phyloP scores from a whole-genome alignment of 768 basidiomycete genomes.

The Suillus paluster region DNA sequence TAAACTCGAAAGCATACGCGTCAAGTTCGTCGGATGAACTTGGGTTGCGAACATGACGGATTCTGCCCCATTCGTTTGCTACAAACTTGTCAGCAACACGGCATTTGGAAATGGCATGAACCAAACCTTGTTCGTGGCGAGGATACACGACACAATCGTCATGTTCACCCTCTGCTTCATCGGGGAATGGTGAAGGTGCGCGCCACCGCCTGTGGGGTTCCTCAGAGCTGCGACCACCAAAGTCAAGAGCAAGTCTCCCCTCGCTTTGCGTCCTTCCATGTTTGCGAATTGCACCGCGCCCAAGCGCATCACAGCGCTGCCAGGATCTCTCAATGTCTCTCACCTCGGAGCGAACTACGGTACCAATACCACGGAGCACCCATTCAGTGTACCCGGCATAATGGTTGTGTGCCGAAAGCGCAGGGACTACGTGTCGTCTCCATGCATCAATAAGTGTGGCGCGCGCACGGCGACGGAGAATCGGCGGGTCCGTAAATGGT shows the following conservation, averaged over 20 bases:
- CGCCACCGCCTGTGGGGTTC: constrained; percentile 28
- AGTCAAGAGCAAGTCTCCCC: constrained; percentile 45
- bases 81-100: constrained; percentile 1
- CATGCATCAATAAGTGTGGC: constrained; percentile 71
- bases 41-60: constrained; percentile 22
- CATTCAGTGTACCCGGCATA: constrained; percentile 39
- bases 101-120: neutral
- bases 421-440: constrained; percentile 61
- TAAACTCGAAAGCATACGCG: constrained; percentile 27
- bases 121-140: constrained; percentile 28
- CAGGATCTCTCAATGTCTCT: constrained; percentile 18
- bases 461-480: constrained; percentile 63
- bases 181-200: constrained; percentile 29
- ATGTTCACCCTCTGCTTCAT: constrained; percentile 13
- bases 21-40: constrained; percentile 19
- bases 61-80: constrained; percentile 35
- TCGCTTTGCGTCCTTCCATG: constrained; percentile 52
- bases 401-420: constrained; percentile 44
- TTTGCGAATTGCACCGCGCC: constrained; percentile 37
- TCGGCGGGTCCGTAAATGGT: constrained; percentile 35
- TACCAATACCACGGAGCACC: constrained; percentile 34
- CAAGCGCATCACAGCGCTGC: constrained; percentile 13
- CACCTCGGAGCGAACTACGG: constrained; percentile 21
- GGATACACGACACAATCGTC: constrained; percentile 34
- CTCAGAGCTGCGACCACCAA: constrained; percentile 29